Conservation (phyloP, 2,329 filamentous ascomycete genomes). For the Stagonosporopsis cucurbitacearum region DNA sequence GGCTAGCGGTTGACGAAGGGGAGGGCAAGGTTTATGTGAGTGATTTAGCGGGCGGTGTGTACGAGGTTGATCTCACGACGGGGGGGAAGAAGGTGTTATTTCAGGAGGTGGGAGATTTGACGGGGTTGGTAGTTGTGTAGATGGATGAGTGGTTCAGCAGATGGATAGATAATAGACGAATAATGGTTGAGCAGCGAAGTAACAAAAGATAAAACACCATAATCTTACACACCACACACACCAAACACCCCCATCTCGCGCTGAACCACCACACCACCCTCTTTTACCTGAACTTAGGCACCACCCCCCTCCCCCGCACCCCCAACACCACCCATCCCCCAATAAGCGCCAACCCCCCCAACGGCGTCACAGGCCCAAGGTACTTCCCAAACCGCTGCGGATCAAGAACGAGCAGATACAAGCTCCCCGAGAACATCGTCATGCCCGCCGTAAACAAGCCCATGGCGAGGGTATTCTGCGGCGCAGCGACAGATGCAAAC, state of each 20-base stretch:
- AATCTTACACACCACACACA: background rate
- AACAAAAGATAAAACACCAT: too few species aligned
- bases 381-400: conserved; percentile 62
- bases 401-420: conserved; percentile 70
- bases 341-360: conserved; percentile 70
- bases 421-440: conserved; percentile 70
- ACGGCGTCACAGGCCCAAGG: conserved; percentile 69
- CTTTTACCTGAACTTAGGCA: conserved; percentile 23
- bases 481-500: conserved; percentile 59
- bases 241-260: too few species aligned
- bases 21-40: conserved; percentile 21
- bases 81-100: conserved; percentile 12
- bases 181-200: too few species aligned
- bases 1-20: conserved; percentile 20
- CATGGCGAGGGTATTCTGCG: conserved; percentile 63
- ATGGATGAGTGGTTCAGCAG: background rate
- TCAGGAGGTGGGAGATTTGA: conserved; percentile 21
- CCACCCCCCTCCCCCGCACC: conserved; percentile 34
- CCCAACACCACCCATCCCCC: conserved; percentile 65
- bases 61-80: conserved; percentile 16
- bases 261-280: too few species aligned
- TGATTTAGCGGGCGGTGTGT: conserved; percentile 30
- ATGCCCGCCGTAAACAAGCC: conserved; percentile 69
- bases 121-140: too few species aligned
- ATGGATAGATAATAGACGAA: too few species aligned